phyloP scores from a whole-genome alignment of 2,329 filamentous ascomycete genomes.

The Aspergillus puulaauensis region DNA sequence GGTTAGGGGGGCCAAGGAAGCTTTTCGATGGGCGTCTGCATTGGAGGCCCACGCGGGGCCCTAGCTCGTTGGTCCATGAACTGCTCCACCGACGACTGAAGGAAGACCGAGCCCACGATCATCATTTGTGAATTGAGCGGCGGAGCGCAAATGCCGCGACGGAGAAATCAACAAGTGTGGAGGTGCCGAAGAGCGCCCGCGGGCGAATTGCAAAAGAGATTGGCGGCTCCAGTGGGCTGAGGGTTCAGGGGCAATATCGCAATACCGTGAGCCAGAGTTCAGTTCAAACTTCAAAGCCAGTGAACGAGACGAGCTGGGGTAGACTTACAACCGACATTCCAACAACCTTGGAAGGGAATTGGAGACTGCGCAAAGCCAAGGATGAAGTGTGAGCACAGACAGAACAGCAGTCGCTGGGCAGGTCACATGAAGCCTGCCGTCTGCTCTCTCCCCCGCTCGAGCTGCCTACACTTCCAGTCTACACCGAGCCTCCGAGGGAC shows the following conservation, averaged over 20 bases:
- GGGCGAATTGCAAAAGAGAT: neutral
- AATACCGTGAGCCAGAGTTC: neutral
- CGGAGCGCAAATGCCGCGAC: neutral
- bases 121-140: slow-evolving; percentile 2
- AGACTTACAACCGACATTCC: neutral
- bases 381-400: neutral
- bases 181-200: slow-evolving; percentile 17
- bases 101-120: slow-evolving; percentile 5
- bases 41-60: neutral
- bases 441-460: no score
- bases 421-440: neutral
- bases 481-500: no score
- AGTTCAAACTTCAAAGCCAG: neutral
- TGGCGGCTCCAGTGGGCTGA: neutral
- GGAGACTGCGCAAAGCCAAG: neutral
- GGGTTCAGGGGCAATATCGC: neutral
- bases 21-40: neutral
- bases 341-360: neutral
- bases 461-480: no score
- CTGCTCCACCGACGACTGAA: no score
- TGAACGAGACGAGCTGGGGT: no score
- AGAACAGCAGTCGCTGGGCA: neutral
- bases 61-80: slow-evolving; percentile 4
- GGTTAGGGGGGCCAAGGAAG: slow-evolving; percentile 8
- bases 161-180: neutral